Base-by-base conservation (phyloP, 768 basidiomycete genomes). In the Tulasnella sp. region DNA sequence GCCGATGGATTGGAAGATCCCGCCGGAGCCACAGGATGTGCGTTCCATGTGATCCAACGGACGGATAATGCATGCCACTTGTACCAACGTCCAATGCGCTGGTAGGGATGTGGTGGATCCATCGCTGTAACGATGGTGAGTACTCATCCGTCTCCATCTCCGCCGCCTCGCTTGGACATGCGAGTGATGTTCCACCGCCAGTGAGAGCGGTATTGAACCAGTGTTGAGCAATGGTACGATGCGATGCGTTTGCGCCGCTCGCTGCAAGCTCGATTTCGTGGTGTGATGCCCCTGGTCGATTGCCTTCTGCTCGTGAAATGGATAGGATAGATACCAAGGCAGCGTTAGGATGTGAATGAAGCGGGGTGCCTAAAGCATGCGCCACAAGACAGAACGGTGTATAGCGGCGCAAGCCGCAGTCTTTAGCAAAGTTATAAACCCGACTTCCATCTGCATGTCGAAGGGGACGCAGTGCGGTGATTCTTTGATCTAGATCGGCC, bases 291-390 rank as follows among this genome's bases (percentile, higher is more conserved):
- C 47, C 47, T 23, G 21, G 19, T 48, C 27, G 47, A 48, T 7
- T 5, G 27, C 19, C 47, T 21, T 7, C 11, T 23, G 7, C 47
- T 48, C 47, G 5, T 11, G 47, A 48, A n/a, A 29, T n/a, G 47
- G 47, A 48, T n/a, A 48, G 5, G 47, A 48, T 48, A n/a, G 47
- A 48, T n/a, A n/a, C n/a, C n/a, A n/a, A n/a, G 47, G n/a, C 21
- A 11, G 47, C 21, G 21, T 48, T 5, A n/a, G 5, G 7, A n/a
- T 11, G 27, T n/a, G 47, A 21, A 23, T 11, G 47, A 48, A 23
- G 49, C 19, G 58, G 58, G 11, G 58, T 59, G 17, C 50, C 50
- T 47, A 45, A 59, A 19, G 58, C 47, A 51, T 59, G 58, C 19
- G 58, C 50, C 29, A 43, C 50, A 30, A 59, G 50, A 45, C 58